phyloP scores from a whole-genome alignment of 1,284 basidiomycete genomes.

The Hypsizygus ulmarius region DNA sequence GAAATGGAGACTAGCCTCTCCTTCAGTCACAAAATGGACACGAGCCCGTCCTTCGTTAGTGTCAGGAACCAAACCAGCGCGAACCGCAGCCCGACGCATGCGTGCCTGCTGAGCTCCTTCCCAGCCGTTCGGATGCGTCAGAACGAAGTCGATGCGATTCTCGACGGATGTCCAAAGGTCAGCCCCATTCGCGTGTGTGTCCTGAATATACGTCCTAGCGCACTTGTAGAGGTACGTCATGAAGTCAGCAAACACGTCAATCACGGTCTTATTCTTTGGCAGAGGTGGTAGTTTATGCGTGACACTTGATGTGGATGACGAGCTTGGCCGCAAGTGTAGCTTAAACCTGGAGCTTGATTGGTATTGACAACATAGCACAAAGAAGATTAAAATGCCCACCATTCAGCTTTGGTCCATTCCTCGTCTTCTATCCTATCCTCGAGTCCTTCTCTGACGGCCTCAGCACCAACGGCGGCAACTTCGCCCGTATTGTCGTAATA shows the following conservation, averaged over 20 bases:
- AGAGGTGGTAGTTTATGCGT: conserved; percentile 38
- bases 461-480: conserved; percentile 25
- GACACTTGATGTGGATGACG: conserved; percentile 19
- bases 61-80: conserved; percentile 34
- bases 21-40: conserved; percentile 40
- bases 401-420: conserved; percentile 41
- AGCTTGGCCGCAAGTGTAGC: conserved; percentile 46
- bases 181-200: conserved; percentile 22
- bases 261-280: conserved; percentile 43
- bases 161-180: conserved; percentile 19
- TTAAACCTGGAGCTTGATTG: conserved; percentile 52
- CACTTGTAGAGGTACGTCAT: conserved; percentile 22
- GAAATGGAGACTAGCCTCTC: conserved; percentile 40
- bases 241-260: conserved; percentile 51
- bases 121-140: conserved; percentile 45
- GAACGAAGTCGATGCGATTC: conserved; percentile 19
- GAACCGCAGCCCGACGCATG: conserved; percentile 36
- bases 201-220: conserved; percentile 22
- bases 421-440: conserved; percentile 39
- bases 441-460: conserved; percentile 25
- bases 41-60: conserved; percentile 28
- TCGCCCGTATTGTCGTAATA: conserved; percentile 24
- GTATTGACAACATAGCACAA: neutral
- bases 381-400: conserved; percentile 30
- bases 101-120: conserved; percentile 37